Evolutionary conservation across 371 early-diverging fungal genomes (phyloP).

Genomic region (Syncephalastrum contaminatum): DNA sequence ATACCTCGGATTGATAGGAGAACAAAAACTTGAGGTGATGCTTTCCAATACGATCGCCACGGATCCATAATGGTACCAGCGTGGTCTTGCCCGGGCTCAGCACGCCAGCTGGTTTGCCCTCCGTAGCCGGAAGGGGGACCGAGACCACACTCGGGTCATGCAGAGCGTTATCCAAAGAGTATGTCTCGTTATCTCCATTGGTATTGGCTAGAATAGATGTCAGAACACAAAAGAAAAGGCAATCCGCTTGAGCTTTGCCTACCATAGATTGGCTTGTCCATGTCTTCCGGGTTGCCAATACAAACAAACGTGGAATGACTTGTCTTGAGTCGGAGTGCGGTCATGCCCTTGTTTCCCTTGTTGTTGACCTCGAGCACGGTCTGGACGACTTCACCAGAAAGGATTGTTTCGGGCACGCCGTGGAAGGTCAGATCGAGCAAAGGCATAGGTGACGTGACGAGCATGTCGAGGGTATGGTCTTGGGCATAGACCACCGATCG

Average conservation of each 20-base stretch:
- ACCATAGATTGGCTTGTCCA: constrained; percentile 47
- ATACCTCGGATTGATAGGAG: constrained; percentile 65
- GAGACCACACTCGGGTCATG: constrained; percentile 44
- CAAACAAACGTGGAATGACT: constrained; percentile 89
- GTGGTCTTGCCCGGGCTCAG: constrained; percentile 75
- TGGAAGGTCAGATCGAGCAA: constrained; percentile 77
- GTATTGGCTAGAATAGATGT: background rate
- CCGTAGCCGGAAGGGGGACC: constrained; percentile 34
- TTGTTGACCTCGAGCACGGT: constrained; percentile 79
- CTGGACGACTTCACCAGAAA: constrained; percentile 83
- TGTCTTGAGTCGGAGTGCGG: constrained; percentile 67
- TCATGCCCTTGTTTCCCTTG: constrained; percentile 75
- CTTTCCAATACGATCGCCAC: constrained; percentile 89
- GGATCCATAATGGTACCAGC: constrained; percentile 82
- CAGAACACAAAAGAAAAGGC: background rate
- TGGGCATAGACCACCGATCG: constrained; percentile 59
- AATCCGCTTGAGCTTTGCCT: constrained; percentile 6
- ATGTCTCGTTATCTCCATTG: constrained; percentile 4
- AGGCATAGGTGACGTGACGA: constrained; percentile 84
- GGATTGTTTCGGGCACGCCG: constrained; percentile 70
- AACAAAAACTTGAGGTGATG: constrained; percentile 75
- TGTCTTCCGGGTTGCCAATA: constrained; percentile 56
- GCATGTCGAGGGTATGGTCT: constrained; percentile 70
- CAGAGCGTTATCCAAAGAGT: constrained; percentile 25
- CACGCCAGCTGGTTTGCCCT: constrained; percentile 22